These are phyloP conservation scores for Colletotrichum trifolii DNA, from an alignment of 2,329 filamentous ascomycete genomes.

Conservation along the genomic window DNA sequence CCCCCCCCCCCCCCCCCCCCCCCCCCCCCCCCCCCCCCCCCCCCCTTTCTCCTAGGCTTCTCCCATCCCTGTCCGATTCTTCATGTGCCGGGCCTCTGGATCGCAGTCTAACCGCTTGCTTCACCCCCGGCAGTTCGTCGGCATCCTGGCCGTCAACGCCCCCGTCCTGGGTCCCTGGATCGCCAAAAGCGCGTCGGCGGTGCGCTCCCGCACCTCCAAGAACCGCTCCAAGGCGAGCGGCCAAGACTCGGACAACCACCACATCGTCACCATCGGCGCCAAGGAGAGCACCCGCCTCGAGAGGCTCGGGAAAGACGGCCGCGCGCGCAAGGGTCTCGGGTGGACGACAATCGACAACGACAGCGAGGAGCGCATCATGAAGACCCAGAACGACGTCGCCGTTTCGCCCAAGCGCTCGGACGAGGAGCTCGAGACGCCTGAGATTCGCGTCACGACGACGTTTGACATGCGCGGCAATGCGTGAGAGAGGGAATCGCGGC, in stretches of 20 bases:
- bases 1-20: not conserved
- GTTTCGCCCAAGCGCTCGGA: constrained; percentile 26
- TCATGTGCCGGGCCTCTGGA: not conserved
- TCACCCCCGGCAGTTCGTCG: constrained; percentile 38
- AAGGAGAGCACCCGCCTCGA: constrained; percentile 35
- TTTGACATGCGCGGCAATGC: constrained; percentile 1
- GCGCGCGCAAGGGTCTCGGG: constrained; percentile 26
- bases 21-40: not conserved
- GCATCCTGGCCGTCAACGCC: constrained; percentile 40
- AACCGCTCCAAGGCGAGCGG: constrained; percentile 16
- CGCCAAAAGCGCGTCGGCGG: constrained; percentile 34
- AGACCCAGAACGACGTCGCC: constrained; percentile 16
- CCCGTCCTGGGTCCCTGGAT: constrained; percentile 42
- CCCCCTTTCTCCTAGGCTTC: not conserved
- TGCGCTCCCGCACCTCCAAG: constrained; percentile 32
- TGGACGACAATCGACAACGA: constrained; percentile 40
- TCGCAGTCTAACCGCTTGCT: constrained; percentile 8
- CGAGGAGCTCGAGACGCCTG: not conserved
- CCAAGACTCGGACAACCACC: constrained; percentile 29
- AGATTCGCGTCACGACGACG: constrained; percentile 19
- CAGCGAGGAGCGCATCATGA: constrained; percentile 39
- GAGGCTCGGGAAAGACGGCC: constrained; percentile 35
- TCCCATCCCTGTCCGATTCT: not conserved
- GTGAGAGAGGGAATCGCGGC: not conserved
- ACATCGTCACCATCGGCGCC: constrained; percentile 39